phyloP scores from a whole-genome alignment of 2,329 filamentous ascomycete genomes.

The Zelopaecilomyces penicillatus region DNA sequence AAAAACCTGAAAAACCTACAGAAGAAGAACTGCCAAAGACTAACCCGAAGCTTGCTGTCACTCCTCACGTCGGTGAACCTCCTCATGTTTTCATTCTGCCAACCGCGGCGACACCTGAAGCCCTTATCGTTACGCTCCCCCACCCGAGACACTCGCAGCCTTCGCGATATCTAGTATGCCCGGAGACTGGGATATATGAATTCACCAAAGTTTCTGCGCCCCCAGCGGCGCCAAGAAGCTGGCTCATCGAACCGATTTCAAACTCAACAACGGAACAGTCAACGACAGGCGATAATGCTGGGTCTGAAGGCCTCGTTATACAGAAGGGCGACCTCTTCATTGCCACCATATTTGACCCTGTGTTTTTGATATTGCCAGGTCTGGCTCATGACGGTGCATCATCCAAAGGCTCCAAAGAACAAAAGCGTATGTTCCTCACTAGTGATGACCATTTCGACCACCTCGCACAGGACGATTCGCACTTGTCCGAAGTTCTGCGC shows the following conservation, averaged over 20 bases:
- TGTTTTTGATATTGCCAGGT: constrained; percentile 75
- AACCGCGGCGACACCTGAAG: constrained; percentile 40
- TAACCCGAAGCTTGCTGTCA: constrained; percentile 3
- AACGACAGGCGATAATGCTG: constrained; percentile 11
- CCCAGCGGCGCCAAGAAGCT: constrained; percentile 49
- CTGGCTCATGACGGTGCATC: constrained; percentile 39
- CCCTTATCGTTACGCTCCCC: constrained; percentile 51
- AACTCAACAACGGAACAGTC: constrained; percentile 11
- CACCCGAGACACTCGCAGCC: constrained; percentile 49
- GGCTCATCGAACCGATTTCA: constrained; percentile 42
- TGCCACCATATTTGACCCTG: constrained; percentile 72
- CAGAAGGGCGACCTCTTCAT: constrained; percentile 69
- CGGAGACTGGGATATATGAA: constrained; percentile 55
- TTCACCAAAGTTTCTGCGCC: constrained; percentile 51
- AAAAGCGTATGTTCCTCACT: constrained; percentile 58
- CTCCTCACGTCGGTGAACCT: constrained; percentile 25
- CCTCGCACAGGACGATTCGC: constrained; percentile 44
- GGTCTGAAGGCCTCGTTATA: constrained; percentile 33
- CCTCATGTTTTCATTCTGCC: constrained; percentile 55
- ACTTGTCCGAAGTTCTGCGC: constrained; percentile 50
- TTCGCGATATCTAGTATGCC: constrained; percentile 54
- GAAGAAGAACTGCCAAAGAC: constrained; percentile 9
- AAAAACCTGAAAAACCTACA: constrained; percentile 17
- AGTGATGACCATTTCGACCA: constrained; percentile 65
- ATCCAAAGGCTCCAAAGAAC: constrained; percentile 33